Evolutionary conservation across 495 filamentous ascomycete species (phyloP).

Genomic region (Daldinia bambusicola): DNA sequence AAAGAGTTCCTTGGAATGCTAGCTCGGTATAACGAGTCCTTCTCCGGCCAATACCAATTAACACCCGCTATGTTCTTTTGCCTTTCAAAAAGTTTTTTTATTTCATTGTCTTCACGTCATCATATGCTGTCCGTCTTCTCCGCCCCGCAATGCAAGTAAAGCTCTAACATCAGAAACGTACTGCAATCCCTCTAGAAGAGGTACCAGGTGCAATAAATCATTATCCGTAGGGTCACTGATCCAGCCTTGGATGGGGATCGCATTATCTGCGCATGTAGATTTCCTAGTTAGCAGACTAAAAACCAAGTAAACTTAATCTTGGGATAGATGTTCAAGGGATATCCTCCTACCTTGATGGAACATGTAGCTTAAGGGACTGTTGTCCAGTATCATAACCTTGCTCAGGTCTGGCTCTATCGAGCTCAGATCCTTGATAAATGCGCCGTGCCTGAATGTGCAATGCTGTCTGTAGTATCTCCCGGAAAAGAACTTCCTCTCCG

Average conservation of each 20-base stretch:
- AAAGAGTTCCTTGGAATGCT: conserved; percentile 30
- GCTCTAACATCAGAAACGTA: conserved; percentile 96
- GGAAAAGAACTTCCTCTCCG: conserved; percentile 94
- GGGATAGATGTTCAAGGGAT: conserved; percentile 14
- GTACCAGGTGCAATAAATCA: conserved; percentile 89
- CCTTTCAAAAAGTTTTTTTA: conserved; percentile 22
- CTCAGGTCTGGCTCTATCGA: conserved; percentile 95
- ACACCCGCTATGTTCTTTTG: conserved; percentile 40
- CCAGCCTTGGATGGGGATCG: conserved; percentile 93
- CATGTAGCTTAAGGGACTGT: conserved; percentile 97
- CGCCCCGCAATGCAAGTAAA: conserved; percentile 84
- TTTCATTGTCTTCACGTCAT: conserved; percentile 45
- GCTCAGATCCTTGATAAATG: conserved; percentile 97
- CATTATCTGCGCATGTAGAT: conserved; percentile 74
- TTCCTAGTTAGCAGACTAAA: conserved; percentile 29
- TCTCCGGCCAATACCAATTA: conserved; percentile 36
- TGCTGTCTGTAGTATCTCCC: conserved; percentile 94
- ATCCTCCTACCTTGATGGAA: conserved; percentile 89
- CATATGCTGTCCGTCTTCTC: conserved; percentile 72
- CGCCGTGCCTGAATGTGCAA: conserved; percentile 92
- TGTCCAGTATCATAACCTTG: conserved; percentile 98
- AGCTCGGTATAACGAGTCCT: conserved; percentile 33
- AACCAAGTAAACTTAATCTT: conserved; percentile 16
- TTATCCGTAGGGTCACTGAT: conserved; percentile 91
- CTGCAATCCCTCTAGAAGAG: conserved; percentile 93